Evolutionary conservation across 2,329 filamentous ascomycete species (phyloP), one percentile per base, ranked within the genome.

Genomic region (Verticillium klebahnii): DNA sequence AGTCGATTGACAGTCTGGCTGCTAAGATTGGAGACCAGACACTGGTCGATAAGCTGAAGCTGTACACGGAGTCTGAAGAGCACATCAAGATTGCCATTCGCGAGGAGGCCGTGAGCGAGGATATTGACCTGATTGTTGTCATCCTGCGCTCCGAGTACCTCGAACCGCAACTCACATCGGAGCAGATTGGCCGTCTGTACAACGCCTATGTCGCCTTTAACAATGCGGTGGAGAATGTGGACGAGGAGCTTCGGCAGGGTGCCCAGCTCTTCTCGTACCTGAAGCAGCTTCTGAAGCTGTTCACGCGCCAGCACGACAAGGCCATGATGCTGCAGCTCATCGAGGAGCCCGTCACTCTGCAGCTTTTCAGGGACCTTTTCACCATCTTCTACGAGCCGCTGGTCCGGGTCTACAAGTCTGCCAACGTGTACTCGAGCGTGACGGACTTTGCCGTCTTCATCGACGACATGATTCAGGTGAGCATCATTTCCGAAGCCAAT

Each of bases 351-450:
- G 93, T 94, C n/a, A 98, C 95, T 0, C 82, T 99, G n/a, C 90
- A 96, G 72, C 84, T 99, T 32, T 95, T 99, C 83, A 88, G 93
- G 57, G 95, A 99, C 71, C 83, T 99, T 29, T 98, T 99, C 74
- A 96, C 93, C 37, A 98, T 99, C 72, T 99, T 99, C 79, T 99
- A 99, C 77, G 95, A 99, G 73, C 95, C 95, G 0, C 87, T 99
- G 25, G 92, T 99, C 17, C 86, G 95, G 57, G 95, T 99, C 0
- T 99, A 99, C 82, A 99, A 98, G 78, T 97, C 93, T 23, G 95
- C 95, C 66, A 99, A 98, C 69, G 94, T 99, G 31, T 98, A 98
- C 82, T 95, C 88, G 80, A 96, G 91, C 72, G 94, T 99, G 63
- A 98, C 94, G 0, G 95, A 99, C 75, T 98, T 99, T 78, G 91